A percentile compares a stretch with the other conserved stretches of the same genome.
Evolutionary conservation across 495 filamentous ascomycete species (phyloP).

Genomic region (Podospora tetraspora): DNA sequence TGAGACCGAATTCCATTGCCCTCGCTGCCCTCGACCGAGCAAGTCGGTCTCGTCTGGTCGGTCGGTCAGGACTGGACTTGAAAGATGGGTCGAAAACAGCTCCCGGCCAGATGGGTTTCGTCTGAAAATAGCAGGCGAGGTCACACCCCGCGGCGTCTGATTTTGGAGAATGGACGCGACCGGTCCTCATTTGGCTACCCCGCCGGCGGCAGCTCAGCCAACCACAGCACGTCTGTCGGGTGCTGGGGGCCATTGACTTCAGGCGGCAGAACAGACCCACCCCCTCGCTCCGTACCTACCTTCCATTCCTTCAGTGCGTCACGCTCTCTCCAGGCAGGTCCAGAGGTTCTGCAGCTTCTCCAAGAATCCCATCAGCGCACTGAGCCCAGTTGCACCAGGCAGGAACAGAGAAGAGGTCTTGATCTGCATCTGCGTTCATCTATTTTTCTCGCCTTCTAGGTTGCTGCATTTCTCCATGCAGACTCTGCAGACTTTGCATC

Average conservation of each 20-base stretch:
- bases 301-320: neutral
- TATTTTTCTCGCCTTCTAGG: conserved; percentile 4
- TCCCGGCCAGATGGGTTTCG: neutral
- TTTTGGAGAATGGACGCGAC: neutral
- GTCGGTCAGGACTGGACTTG: no score
- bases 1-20: neutral
- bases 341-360: neutral
- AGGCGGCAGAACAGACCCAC: neutral
- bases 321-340: neutral
- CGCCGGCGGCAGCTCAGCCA: conserved; percentile 9
- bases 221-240: neutral
- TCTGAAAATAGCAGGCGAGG: neutral
- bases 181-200: neutral
- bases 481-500: neutral
- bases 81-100: no score
- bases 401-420: neutral
- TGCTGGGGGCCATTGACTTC: neutral
- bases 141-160: neutral
- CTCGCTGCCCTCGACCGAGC: neutral
- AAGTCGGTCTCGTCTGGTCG: neutral
- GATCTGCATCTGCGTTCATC: neutral
- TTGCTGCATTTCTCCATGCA: neutral
- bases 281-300: neutral
- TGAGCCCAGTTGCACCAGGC: neutral
- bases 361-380: neutral